phyloP scores from a whole-genome alignment of 2,329 filamentous ascomycete species.

The Penicillium sumatraense region DNA sequence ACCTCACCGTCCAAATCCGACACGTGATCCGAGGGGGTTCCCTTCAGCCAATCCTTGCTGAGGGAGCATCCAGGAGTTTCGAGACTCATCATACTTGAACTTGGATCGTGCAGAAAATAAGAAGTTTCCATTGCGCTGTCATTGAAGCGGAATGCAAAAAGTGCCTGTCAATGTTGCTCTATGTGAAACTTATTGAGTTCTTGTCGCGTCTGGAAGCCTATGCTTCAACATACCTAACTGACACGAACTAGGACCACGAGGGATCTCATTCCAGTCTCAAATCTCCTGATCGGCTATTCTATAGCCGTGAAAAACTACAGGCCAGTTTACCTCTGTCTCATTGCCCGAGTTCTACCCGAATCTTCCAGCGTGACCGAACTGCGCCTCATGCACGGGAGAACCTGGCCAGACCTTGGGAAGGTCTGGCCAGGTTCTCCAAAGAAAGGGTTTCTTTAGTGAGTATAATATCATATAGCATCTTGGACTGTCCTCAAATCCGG shows the following conservation, averaged over 20 bases:
- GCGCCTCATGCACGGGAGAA: not conserved
- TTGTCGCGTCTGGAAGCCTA: not conserved
- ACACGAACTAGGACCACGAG: not conserved
- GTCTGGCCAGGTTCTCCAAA: too few relatives aligned
- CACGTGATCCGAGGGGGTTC: conserved; percentile 23
- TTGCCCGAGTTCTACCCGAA: not conserved
- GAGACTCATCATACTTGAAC: conserved; percentile 16
- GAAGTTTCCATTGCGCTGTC: not conserved
- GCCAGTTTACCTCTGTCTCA: not conserved
- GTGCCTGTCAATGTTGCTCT: not conserved
- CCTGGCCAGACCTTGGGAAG: not conserved
- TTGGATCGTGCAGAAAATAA: conserved; percentile 8
- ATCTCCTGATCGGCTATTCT: not conserved
- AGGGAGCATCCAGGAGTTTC: conserved; percentile 18
- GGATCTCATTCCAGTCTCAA: not conserved
- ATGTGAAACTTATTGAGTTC: not conserved
- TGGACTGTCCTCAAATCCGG: too few relatives aligned
- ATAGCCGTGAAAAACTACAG: not conserved
- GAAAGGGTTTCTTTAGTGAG: too few relatives aligned
- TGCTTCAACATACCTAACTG: not conserved
- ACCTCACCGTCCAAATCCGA: not conserved
- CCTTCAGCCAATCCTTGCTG: conserved; percentile 11
- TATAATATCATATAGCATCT: too few relatives aligned
- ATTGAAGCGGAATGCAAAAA: not conserved
- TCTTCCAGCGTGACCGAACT: not conserved